Evolutionary conservation across 2,329 filamentous ascomycete species (phyloP), one percentile per base, ranked within the genome.

Genomic region (Scleromitrula shiraiana): DNA sequence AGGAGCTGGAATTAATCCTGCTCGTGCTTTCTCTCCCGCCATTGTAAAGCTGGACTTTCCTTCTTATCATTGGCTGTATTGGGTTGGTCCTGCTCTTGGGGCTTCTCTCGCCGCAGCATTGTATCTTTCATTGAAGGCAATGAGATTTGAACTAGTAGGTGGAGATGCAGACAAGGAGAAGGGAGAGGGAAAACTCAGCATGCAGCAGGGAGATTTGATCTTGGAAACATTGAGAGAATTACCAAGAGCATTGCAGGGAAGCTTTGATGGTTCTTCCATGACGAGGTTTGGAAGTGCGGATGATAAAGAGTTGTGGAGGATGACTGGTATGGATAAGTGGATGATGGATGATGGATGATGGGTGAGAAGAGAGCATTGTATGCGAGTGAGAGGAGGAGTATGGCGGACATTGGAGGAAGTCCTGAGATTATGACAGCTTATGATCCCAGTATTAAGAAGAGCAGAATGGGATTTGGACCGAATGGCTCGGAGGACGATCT

Each of bases 1-100:
- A 5, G 70, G 71, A 24, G 70, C 69, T 32, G 69, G 67, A 14
- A 62, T 73, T 7, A 73, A 73, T 53, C 70, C 70, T 7, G 67
- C 70, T 9, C 64, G 70, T 46, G 68, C 65, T 35, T 70, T 74
- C 43, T 69, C 68, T 2, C 70, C 70, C 2, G 69, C 64, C 50
- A 68, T 72, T 22, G 61, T 69, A 14, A 68, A 64, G 4, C 58
- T 57, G 14, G 62, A 59, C 1, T 73, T 73, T 46, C 63, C 65
- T 24, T 39, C 49, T 4, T 65, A 71, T 50, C 70, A 72, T 52
- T 73, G 70, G 69, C 70, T 73, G 35, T 73, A 73, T 55, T 67
- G 45, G 45, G 14, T 47, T 8, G 37, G 45, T 7, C 45, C 45
- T 20, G 23, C 22, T 12, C 2, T 41, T 4, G 45, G 45, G 17